phyloP scores from a whole-genome alignment of 73 alveolate genomes.

The Effrenium voratum region DNA sequence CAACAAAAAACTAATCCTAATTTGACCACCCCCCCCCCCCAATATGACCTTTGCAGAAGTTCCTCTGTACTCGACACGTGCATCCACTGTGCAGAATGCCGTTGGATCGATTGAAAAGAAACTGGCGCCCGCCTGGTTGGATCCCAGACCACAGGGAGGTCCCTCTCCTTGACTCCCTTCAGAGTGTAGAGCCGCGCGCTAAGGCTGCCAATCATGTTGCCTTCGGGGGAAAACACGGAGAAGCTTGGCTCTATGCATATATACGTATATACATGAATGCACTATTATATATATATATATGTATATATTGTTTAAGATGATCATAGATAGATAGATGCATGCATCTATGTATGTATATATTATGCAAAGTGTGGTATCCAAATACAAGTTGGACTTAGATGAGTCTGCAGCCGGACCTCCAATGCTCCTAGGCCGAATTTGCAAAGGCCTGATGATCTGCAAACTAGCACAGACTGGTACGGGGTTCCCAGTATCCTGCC shows the following conservation, averaged over 20 bases:
- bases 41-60: too few relatives aligned
- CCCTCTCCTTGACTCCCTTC: constrained; percentile 84
- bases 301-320: neutral
- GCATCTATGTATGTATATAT: neutral
- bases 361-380: neutral
- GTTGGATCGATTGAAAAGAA: too few relatives aligned
- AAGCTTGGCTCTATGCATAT: neutral
- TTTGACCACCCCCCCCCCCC: too few relatives aligned
- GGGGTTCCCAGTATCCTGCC: neutral
- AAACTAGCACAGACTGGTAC: neutral
- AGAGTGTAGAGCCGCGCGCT: constrained; percentile 63
- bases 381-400: neutral
- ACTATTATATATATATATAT: neutral
- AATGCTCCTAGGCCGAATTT: too few relatives aligned
- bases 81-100: too few relatives aligned
- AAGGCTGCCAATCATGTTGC: constrained; percentile 69
- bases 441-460: neutral
- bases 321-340: neutral
- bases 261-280: neutral
- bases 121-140: neutral
- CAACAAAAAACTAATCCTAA: neutral
- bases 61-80: too few relatives aligned
- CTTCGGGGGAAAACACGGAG: neutral
- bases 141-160: constrained; percentile 69
- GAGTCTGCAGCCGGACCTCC: neutral